phyloP scores from a whole-genome alignment of 352 stramenopile genomes.

The Pythium aristosporum region DNA sequence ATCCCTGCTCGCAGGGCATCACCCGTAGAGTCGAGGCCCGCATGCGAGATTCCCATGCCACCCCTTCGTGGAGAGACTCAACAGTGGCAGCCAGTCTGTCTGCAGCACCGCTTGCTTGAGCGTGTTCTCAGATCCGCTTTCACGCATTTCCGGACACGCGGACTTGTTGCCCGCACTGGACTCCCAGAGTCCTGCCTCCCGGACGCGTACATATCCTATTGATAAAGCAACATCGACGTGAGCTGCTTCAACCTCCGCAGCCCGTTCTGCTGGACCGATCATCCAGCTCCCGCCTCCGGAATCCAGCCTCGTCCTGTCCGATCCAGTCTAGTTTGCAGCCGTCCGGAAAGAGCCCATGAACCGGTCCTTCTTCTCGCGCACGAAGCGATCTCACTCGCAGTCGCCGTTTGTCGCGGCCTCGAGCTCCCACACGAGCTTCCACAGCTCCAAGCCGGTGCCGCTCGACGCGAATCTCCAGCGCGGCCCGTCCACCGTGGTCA shows the following conservation, averaged over 20 bases:
- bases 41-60: not conserved
- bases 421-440: conserved; percentile 20
- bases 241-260: not conserved
- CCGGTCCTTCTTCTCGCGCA: conserved; percentile 7
- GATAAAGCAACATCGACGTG: not conserved
- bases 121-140: conserved; percentile 9
- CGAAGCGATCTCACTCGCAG: conserved; percentile 7
- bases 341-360: conserved; percentile 7
- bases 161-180: too few species aligned
- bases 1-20: too few species aligned
- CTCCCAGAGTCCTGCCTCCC: too few species aligned
- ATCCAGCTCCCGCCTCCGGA: not conserved
- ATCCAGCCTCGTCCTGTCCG: not conserved
- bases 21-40: not conserved
- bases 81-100: not conserved
- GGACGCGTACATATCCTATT: not conserved
- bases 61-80: not conserved
- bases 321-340: not conserved
- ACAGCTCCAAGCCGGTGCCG: conserved; percentile 9
- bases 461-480: not conserved
- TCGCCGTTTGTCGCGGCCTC: conserved; percentile 18
- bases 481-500: conserved; percentile 4
- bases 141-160: not conserved
- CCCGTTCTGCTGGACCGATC: too few species aligned
- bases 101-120: not conserved